phyloP scores from a whole-genome alignment of 345 rosid genomes.

The Euphorbia pulcherrima region DNA sequence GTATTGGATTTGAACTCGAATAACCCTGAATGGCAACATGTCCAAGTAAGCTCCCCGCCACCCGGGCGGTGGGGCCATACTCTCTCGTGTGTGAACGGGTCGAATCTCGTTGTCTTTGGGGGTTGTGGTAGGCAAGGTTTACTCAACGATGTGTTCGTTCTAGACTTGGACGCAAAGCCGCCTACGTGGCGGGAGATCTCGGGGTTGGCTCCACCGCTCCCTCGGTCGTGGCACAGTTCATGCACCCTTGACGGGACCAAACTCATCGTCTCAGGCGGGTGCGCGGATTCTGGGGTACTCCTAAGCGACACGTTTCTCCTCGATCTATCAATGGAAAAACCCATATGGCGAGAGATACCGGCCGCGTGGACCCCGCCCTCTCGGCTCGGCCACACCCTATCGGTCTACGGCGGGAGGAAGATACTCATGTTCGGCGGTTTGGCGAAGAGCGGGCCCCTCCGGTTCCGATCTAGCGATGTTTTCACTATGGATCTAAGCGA shows the following conservation, averaged over 20 bases:
- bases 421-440: conserved; percentile 88
- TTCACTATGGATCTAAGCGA: conserved; percentile 85
- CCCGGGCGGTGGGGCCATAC: conserved; percentile 96
- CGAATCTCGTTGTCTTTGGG: conserved; percentile 78
- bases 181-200: conserved; percentile 89
- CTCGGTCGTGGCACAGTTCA: conserved; percentile 92
- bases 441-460: conserved; percentile 80
- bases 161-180: conserved; percentile 80
- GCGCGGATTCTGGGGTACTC: conserved; percentile 88
- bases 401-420: conserved; percentile 78
- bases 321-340: conserved; percentile 83
- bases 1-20: conserved; percentile 72
- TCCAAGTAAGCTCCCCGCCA: conserved; percentile 84
- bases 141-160: conserved; percentile 73
- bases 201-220: conserved; percentile 81
- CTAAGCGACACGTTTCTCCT: conserved; percentile 84
- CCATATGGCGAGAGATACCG: conserved; percentile 82
- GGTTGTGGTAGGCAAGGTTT: conserved; percentile 89
- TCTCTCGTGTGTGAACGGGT: conserved; percentile 72
- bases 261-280: conserved; percentile 82
- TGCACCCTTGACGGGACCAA: conserved; percentile 92
- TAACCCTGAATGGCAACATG: conserved; percentile 75
- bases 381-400: conserved; percentile 72
- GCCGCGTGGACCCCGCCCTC: conserved; percentile 91
- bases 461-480: conserved; percentile 82